phyloP scores from a whole-genome alignment of 108 stramenopile genomes.

The Craspedostauros australis region DNA sequence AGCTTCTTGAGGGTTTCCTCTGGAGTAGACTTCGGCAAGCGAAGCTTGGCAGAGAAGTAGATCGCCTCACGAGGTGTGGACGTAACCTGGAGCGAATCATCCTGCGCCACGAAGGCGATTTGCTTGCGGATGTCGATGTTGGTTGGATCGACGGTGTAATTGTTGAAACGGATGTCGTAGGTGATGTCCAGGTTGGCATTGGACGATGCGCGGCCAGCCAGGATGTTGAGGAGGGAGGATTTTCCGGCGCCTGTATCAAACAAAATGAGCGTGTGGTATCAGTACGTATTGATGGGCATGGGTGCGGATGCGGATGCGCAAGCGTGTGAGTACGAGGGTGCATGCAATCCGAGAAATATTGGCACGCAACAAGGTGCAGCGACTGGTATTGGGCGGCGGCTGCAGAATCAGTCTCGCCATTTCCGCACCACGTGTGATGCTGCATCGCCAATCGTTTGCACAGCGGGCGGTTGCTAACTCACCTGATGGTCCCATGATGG shows the following conservation, averaged over 20 bases:
- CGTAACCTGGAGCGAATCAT: slow-evolving; percentile 69
- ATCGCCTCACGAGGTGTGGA: slow-evolving; percentile 84
- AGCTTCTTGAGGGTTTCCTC: slow-evolving; percentile 53
- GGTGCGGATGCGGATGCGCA: no score
- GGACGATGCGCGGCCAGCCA: slow-evolving; percentile 56
- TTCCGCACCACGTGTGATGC: no score
- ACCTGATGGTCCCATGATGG: slow-evolving; percentile 34
- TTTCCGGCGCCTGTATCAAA: slow-evolving; percentile 52
- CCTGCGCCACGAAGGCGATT: slow-evolving; percentile 86
- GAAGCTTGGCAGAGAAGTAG: slow-evolving; percentile 72
- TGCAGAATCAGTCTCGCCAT: no score
- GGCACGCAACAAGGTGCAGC: no score
- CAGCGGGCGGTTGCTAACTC: no score
- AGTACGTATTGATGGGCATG: no score
- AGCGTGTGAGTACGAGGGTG: no score
- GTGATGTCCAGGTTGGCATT: slow-evolving; percentile 29
- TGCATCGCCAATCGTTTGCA: no score
- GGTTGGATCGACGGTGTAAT: slow-evolving; percentile 42
- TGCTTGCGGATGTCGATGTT: slow-evolving; percentile 29
- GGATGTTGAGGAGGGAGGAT: slow-evolving; percentile 72
- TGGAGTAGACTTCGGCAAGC: slow-evolving; percentile 45
- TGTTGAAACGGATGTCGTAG: slow-evolving; percentile 59
- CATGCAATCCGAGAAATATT: no score
- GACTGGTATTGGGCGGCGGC: no score
- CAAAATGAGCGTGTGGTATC: background rate